Evolutionary conservation across 371 early-diverging fungal species (phyloP).

Genomic region (Mucor sp.): DNA sequence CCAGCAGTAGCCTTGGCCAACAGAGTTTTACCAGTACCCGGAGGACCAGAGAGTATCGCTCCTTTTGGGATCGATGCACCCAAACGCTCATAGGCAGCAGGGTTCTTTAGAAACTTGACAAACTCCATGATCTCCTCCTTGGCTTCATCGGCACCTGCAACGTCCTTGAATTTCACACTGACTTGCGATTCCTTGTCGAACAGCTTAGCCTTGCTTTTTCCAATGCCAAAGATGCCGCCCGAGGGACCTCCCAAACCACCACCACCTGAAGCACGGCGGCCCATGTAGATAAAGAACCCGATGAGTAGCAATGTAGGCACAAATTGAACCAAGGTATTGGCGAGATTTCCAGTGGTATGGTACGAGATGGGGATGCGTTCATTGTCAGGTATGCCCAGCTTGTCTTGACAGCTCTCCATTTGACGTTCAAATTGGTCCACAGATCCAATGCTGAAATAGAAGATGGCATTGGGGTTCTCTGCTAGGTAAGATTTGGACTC

Average conservation of each 20-base stretch:
- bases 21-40: constrained; percentile 90
- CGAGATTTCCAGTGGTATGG: constrained; percentile 71
- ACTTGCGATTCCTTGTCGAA: constrained; percentile 96
- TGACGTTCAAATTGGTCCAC: constrained; percentile 93
- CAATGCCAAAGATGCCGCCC: constrained; percentile 93
- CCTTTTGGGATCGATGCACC: constrained; percentile 98
- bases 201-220: constrained; percentile 94
- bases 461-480: constrained; percentile 28
- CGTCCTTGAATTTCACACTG: constrained; percentile 97
- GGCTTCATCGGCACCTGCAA: constrained; percentile 99
- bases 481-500: constrained; percentile 52
- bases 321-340: constrained; percentile 77
- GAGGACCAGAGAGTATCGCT: constrained; percentile 96
- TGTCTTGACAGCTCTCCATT: constrained; percentile 84
- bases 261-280: constrained; percentile 63
- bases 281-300: constrained; percentile 85
- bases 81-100: constrained; percentile 75
- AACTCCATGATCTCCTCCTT: constrained; percentile 70
- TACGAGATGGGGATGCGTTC: constrained; percentile 93
- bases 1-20: constrained; percentile 68
- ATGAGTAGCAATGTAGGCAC: constrained; percentile 91
- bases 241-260: constrained; percentile 54
- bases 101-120: constrained; percentile 37
- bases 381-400: constrained; percentile 84
- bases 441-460: constrained; percentile 89